A percentile compares a stretch with the other conserved stretches of the same genome.
Evolutionary conservation across 192 early-diverging fungal genomes (phyloP).

Genomic region (Dissophora ornata): DNA sequence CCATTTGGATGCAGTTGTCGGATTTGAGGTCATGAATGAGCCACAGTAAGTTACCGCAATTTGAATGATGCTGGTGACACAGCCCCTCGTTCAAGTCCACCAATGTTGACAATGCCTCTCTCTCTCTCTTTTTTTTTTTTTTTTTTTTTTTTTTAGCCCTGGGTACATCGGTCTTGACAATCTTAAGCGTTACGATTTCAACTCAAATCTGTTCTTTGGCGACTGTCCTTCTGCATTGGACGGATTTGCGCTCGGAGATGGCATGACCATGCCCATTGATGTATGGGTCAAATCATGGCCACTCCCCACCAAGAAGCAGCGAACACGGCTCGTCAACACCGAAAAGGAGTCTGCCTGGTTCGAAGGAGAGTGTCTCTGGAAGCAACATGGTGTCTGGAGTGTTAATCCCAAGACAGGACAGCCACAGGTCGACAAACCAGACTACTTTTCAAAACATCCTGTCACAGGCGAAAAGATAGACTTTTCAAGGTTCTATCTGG

Average conservation of each 20-base stretch:
- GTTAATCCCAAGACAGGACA: constrained; percentile 59
- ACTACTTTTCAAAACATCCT: constrained; percentile 79
- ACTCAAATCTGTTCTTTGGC: constrained; percentile 75
- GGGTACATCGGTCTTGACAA: constrained; percentile 80
- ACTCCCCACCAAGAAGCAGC: constrained; percentile 70
- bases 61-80: background rate
- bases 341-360: constrained; percentile 72
- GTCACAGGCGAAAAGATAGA: constrained; percentile 63
- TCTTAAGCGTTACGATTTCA: constrained; percentile 71
- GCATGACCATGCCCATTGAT: constrained; percentile 77
- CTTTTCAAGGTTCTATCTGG: constrained; percentile 78
- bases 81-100: no score
- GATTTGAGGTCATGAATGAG: constrained; percentile 87
- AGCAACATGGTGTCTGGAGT: constrained; percentile 81
- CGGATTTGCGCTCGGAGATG: constrained; percentile 79
- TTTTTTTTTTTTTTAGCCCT: constrained; percentile 47
- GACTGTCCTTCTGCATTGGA: constrained; percentile 77
- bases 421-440: constrained; percentile 61
- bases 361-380: constrained; percentile 78
- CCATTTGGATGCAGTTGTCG: constrained; percentile 74
- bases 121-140: background rate
- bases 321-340: constrained; percentile 66
- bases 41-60: constrained; percentile 58
- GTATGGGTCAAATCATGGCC: constrained; percentile 84
- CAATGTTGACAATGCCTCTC: no score